Conservation (phyloP, 179 eudicot genomes). For the Vitellaria paradoxa region DNA sequence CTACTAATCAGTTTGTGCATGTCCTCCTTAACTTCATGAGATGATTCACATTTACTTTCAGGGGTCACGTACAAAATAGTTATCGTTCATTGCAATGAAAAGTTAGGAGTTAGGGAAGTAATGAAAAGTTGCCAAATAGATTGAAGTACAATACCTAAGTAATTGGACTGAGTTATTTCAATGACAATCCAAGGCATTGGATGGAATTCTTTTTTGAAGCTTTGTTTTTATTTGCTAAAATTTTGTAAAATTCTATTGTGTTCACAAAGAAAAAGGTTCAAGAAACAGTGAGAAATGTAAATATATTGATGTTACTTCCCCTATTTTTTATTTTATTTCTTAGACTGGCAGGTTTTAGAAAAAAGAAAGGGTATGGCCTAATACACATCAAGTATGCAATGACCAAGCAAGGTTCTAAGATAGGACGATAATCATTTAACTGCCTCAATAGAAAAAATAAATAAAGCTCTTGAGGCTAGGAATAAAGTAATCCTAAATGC, state of each 20-base stretch:
- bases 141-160: not conserved
- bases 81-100: not conserved
- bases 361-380: not conserved
- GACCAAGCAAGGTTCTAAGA: not conserved
- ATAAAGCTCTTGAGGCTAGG: not conserved
- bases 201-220: not conserved
- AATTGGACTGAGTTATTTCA: not conserved
- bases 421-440: not conserved
- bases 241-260: not conserved
- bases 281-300: not conserved
- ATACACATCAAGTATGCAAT: not conserved
- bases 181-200: not conserved
- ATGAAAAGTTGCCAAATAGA: not conserved
- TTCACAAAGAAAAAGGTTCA: not conserved
- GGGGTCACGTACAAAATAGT: not conserved
- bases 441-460: not conserved
- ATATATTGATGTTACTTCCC: not conserved
- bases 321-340: not conserved
- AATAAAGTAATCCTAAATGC: not conserved
- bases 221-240: not conserved
- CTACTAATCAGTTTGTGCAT: not conserved
- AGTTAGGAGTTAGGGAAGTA: not conserved
- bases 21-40: conserved; percentile 1
- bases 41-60: not conserved
- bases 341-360: not conserved